Evolutionary conservation across 1,284 basidiomycete species (phyloP), one percentile per base, ranked within the genome.

Genomic region (Naganishia sp.): DNA sequence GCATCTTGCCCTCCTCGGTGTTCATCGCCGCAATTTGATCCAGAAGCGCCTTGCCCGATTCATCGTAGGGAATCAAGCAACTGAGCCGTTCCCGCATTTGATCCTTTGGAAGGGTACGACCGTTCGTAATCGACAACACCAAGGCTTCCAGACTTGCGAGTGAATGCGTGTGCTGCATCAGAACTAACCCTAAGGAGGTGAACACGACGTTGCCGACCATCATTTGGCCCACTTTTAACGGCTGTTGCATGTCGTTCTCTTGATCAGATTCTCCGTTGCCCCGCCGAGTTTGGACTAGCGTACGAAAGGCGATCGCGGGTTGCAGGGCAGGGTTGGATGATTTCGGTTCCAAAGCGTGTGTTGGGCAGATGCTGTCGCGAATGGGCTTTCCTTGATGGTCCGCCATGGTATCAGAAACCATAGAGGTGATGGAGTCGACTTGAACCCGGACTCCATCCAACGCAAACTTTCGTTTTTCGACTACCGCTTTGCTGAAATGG

Each of bases 141-240:
- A 53, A n/a, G 50, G 31, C 18, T 23, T 36, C 42, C 53, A 55
- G n/a, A n/a, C 31, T 55, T n/a, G 53, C 31, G 42, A 39, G 16
- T 28, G 53, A 55, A 36, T 42, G 31, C n/a, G 53, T 55, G 53
- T 55, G 23, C 53, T 42, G 33, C 3, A 55, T 13, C 16, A 55
- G 53, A 55, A 23, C 33, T 11, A n/a, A 25, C 15, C 16, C 53
- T 13, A 42, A 5, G 15, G 31, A 18, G 31, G 53, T 33, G 36
- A 55, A 55, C 11, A 21, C 33, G 25, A 55, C 53, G 53, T 55
- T 55, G 9, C 53, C 53, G 18, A 15, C 16, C 16, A 31, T 23
- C 53, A 55, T 55, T 13, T 15, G 33, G 10, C 53, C 53, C 18
- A 36, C 21, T 49, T 18, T n/a, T 36, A 13, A 36, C 31, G 13